A percentile compares a stretch with the other conserved stretches of the same genome.
phyloP scores from a whole-genome alignment of 2,329 filamentous ascomycete genomes.

The Pseudogymnoascus sp. region DNA sequence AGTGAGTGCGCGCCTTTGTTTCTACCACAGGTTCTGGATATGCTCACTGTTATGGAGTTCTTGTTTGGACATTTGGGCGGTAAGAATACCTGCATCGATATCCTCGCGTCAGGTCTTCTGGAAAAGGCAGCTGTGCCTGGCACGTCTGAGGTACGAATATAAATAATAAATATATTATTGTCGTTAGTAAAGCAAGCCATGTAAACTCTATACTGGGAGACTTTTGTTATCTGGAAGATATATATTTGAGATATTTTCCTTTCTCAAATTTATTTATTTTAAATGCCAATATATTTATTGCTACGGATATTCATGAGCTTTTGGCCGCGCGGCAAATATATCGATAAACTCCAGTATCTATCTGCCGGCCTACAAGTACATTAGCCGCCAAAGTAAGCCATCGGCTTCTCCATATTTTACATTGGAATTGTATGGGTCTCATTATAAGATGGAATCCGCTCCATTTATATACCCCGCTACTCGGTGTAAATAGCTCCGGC shows the following conservation, averaged over 20 bases:
- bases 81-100: neutral
- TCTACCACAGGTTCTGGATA: no score
- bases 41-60: neutral
- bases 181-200: neutral
- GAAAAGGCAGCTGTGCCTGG: neutral
- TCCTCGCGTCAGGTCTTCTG: neutral
- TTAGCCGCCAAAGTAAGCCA: neutral
- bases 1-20: no score
- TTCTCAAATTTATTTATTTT: neutral
- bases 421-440: neutral
- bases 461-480: constrained; percentile 1
- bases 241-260: neutral
- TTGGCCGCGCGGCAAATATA: neutral
- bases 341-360: neutral
- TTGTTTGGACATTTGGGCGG: neutral
- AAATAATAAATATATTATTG: neutral
- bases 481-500: constrained; percentile 1
- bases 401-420: neutral
- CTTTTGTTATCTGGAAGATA: neutral
- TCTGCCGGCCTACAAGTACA: neutral
- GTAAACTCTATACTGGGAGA: neutral
- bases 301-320: neutral
- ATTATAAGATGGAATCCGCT: neutral
- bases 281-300: neutral
- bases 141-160: neutral